Conservation (phyloP, 2,329 filamentous ascomycete species). For the Calonectria multiphialidica region DNA sequence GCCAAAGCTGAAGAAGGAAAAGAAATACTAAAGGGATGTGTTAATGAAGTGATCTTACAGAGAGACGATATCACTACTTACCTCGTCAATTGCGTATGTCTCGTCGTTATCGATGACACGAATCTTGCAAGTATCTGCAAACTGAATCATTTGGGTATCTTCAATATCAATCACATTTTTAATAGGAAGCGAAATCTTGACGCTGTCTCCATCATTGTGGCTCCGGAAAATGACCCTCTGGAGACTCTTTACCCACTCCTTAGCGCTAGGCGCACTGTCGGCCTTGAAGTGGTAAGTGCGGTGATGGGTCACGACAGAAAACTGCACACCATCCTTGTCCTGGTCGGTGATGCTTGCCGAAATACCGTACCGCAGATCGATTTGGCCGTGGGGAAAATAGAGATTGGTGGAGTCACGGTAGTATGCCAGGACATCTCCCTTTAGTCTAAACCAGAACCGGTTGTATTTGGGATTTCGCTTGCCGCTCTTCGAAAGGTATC, state of each 20-base stretch:
- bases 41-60: not conserved
- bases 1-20: conserved; percentile 92
- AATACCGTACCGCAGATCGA: conserved; percentile 92
- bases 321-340: conserved; percentile 81
- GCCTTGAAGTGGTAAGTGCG: conserved; percentile 89
- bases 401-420: conserved; percentile 85
- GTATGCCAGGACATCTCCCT: conserved; percentile 92
- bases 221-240: conserved; percentile 96
- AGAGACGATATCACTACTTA: conserved; percentile 52
- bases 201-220: conserved; percentile 95
- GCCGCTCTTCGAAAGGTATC: conserved; percentile 89
- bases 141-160: conserved; percentile 89
- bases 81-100: conserved; percentile 95
- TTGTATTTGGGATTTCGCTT: conserved; percentile 89
- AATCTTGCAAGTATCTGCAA: conserved; percentile 94
- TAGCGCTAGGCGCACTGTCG: conserved; percentile 88
- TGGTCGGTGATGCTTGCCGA: conserved; percentile 84
- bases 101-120: conserved; percentile 94
- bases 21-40: conserved; percentile 79
- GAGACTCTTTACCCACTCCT: conserved; percentile 95
- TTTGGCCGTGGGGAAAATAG: conserved; percentile 92
- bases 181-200: conserved; percentile 94
- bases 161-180: conserved; percentile 93
- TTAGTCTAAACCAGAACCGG: conserved; percentile 93
- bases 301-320: conserved; percentile 85